These are phyloP conservation scores for Musa balbisiana DNA, from an alignment of 202 grass and related monocot species.

Conservation along the genomic window DNA sequence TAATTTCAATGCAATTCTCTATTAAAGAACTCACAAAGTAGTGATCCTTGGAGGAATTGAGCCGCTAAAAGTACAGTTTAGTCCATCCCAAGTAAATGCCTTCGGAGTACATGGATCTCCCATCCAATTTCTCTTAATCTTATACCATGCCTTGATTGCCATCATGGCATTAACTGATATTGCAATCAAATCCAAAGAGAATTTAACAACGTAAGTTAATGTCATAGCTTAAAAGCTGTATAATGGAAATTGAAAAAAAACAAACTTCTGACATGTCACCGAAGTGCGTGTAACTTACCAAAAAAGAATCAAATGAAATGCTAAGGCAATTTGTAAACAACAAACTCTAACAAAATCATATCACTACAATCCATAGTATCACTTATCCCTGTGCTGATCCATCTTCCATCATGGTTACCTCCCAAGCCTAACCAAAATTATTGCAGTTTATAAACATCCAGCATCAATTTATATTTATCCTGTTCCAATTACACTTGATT, in stretches of 20 bases:
- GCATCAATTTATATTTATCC: no score
- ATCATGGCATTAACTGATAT: slow-evolving; percentile 43
- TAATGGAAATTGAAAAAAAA: not conserved
- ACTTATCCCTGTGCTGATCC: not conserved
- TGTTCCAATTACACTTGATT: no score
- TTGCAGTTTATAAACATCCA: no score
- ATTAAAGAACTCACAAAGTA: not conserved
- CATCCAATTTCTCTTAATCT: slow-evolving; percentile 50
- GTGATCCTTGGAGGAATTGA: slow-evolving; percentile 6
- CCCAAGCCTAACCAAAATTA: not conserved
- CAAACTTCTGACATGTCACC: not conserved
- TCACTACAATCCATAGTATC: not conserved
- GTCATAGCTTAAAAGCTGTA: not conserved
- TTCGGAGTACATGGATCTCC: slow-evolving; percentile 53
- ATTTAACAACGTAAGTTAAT: not conserved
- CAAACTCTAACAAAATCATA: no score
- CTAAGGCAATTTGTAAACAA: no score
- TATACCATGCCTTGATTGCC: slow-evolving; percentile 36
- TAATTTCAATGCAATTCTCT: not conserved
- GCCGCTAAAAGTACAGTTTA: slow-evolving; percentile 5
- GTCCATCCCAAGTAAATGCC: slow-evolving; percentile 32
- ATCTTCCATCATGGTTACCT: not conserved
- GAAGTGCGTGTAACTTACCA: not conserved
- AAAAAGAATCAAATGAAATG: not conserved
- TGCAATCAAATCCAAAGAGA: not conserved